Evolutionary conservation across 345 rosid species (phyloP), one percentile per base, ranked within the genome.

Genomic region (Streptanthus diversifolius): DNA sequence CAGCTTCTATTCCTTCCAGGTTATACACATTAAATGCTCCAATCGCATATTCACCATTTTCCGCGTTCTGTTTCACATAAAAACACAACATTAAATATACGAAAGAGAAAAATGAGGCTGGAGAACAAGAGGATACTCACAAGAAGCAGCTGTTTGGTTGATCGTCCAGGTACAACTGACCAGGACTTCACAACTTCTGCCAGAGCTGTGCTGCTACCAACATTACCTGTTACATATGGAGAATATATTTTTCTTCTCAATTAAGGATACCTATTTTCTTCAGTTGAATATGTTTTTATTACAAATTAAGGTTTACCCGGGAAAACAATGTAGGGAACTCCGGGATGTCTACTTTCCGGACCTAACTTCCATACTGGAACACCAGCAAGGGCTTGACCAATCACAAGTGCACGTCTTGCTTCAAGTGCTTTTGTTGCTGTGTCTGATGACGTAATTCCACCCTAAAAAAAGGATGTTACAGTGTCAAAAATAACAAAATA

Each of bases 1-100:
- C 97, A 66, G 98, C 98, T 79, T 86, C 84, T 45, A 90, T 82
- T 79, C 98, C 98, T 83, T 93, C 98, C 80, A 93, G 70, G 80
- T 90, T 93, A 74, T 93, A 93, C 62, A 93, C 96, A 60, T 93
- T 93, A 81, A 93, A 93, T 74, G 98, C 98, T 57, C 98, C 98
- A 73, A 93, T 80, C 25, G 98, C 97, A 85, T 90, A 93, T 64
- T 89, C 84, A 76, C 87, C 98, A 36, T 77, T 87, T 77, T 90
- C 96, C 62, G 97, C 98, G 56, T 86, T 82, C 98, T 93, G 24
- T 71, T 87, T 66, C 70, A 64, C 32, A 41, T 8, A 76, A 47
- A 65, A 59, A 25, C 58, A 60, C 6, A 70, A 37, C 58, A 63
- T 86, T 86, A 68, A 85, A 51, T 68, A 77, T 45, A 59, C 8